phyloP scores from a whole-genome alignment of 2,329 filamentous ascomycete species.

The Neofusicoccum umdonicola region DNA sequence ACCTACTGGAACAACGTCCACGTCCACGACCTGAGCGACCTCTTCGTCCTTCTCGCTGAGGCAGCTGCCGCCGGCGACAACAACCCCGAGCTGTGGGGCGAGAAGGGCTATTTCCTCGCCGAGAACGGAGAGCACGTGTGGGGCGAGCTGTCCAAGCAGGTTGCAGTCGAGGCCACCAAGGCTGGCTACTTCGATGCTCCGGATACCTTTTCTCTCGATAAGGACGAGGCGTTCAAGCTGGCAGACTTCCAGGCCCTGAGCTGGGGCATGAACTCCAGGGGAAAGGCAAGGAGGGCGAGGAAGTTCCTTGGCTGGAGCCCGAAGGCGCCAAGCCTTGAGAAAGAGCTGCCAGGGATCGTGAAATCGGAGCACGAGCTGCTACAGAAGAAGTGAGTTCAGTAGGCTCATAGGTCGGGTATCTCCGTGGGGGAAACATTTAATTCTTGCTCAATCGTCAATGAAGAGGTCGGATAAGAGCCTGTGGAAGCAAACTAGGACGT shows the following conservation, averaged over 20 bases:
- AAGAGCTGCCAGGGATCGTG: constrained; percentile 7
- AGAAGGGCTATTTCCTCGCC: constrained; percentile 65
- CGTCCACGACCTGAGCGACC: constrained; percentile 60
- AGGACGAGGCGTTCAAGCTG: constrained; percentile 9
- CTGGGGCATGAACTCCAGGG: constrained; percentile 37
- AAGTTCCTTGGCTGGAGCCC: constrained; percentile 61
- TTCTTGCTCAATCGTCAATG: too few relatives aligned
- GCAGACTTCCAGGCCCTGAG: constrained; percentile 6
- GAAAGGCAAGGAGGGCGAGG: constrained; percentile 53
- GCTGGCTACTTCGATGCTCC: constrained; percentile 2
- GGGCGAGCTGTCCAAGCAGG: constrained; percentile 54
- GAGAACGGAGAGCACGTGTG: constrained; percentile 63
- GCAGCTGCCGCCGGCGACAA: constrained; percentile 50
- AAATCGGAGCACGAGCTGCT: constrained; percentile 10
- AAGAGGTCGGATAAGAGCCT: too few relatives aligned
- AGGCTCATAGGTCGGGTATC: too few relatives aligned
- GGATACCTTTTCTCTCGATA: neutral
- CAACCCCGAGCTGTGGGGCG: constrained; percentile 53
- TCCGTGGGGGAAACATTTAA: too few relatives aligned
- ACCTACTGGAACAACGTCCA: constrained; percentile 57
- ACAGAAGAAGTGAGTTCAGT: neutral
- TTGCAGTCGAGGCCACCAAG: constrained; percentile 46
- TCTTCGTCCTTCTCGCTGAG: constrained; percentile 57
- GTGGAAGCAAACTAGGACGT: too few relatives aligned
- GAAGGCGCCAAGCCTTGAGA: constrained; percentile 29